Percentiles rank a stretch among this genome's conserved stretches.
Conservation (phyloP, 106 monocot species). For the Chionographis japonica region DNA sequence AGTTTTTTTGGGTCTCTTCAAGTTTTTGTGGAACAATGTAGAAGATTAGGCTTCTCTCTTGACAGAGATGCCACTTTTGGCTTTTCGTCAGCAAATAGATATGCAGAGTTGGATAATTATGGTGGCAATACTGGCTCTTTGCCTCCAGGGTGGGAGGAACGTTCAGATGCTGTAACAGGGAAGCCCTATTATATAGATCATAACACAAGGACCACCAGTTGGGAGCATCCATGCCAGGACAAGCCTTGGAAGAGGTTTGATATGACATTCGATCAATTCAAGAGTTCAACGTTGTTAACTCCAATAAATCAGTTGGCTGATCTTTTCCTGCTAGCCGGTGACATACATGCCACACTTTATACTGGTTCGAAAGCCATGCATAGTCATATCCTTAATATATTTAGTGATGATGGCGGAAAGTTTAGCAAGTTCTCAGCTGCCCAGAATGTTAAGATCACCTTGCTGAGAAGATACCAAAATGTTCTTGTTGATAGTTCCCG, state of each 20-base stretch:
- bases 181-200: constrained; percentile 88
- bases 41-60: constrained; percentile 64
- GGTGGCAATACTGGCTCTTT: constrained; percentile 48
- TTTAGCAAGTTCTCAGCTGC: constrained; percentile 90
- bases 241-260: constrained; percentile 99
- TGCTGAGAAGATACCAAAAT: constrained; percentile 86
- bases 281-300: constrained; percentile 63
- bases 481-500: constrained; percentile 77
- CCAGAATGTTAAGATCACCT: constrained; percentile 85
- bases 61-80: constrained; percentile 62
- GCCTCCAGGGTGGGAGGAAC: constrained; percentile 97
- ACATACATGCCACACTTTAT: constrained; percentile 97
- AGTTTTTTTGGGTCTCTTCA: constrained; percentile 96
- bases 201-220: constrained; percentile 85
- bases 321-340: constrained; percentile 92
- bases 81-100: constrained; percentile 44
- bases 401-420: constrained; percentile 81
- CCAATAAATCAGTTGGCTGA: constrained; percentile 85
- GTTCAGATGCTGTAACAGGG: constrained; percentile 86
- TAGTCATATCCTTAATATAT: constrained; percentile 97
- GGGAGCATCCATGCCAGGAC: constrained; percentile 84
- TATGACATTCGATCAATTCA: constrained; percentile 93
- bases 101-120: constrained; percentile 33
- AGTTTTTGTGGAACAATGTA: constrained; percentile 97
- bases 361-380: constrained; percentile 99